phyloP scores from a whole-genome alignment of 345 rosid species.

The Abelmoschus esculentus region DNA sequence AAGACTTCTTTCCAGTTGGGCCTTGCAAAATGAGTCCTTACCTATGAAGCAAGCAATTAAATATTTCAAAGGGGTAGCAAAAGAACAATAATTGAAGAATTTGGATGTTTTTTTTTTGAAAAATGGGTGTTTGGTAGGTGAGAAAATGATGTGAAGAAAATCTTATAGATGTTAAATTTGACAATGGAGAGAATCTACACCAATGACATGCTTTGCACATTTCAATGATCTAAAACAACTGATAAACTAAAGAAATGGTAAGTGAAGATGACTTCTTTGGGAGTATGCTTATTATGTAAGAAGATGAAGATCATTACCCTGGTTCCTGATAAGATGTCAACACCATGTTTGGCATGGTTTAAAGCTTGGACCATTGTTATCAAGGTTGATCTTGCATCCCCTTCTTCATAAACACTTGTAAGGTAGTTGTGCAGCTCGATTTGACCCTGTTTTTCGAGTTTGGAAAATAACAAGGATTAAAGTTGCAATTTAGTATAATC shows the following conservation, averaged over 20 bases:
- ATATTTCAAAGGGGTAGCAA: neutral
- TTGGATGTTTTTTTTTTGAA: too few species aligned
- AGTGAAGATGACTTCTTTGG: too few species aligned
- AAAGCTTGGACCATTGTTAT: conserved; percentile 54
- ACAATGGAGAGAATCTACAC: too few species aligned
- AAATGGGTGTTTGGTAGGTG: neutral
- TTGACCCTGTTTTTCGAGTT: conserved; percentile 51
- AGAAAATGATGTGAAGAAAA: neutral
- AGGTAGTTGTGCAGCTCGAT: conserved; percentile 94
- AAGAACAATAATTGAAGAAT: too few species aligned
- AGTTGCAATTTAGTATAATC: neutral
- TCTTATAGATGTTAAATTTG: neutral
- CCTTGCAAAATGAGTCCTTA: conserved; percentile 90
- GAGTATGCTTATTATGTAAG: too few species aligned
- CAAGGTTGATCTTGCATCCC: conserved; percentile 41
- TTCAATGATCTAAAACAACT: too few species aligned
- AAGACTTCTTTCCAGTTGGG: conserved; percentile 94
- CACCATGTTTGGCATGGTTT: too few species aligned
- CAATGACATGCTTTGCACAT: too few species aligned
- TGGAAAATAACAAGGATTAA: conserved; percentile 2
- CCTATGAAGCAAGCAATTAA: conserved; percentile 35
- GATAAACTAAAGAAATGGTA: too few species aligned
- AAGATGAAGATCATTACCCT: too few species aligned
- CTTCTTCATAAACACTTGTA: conserved; percentile 3
- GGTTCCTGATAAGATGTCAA: too few species aligned